Evolutionary conservation across 768 basidiomycete genomes (phyloP).

Genomic region (Boletus subparvulus): DNA sequence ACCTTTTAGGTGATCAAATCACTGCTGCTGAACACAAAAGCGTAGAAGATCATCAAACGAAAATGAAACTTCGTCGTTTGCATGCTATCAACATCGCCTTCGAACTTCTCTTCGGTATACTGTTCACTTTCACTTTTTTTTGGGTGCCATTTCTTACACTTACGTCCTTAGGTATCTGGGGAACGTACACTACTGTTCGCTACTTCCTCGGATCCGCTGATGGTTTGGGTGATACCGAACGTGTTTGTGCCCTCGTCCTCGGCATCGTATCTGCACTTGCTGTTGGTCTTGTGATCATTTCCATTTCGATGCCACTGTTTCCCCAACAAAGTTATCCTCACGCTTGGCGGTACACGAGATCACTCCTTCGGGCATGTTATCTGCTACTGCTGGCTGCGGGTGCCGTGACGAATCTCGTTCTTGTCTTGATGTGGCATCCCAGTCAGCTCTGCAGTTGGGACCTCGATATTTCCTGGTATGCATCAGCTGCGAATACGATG

Average conservation of each 20-base stretch:
- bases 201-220: conserved; percentile 63
- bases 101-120: conserved; percentile 39
- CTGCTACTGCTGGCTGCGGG: conserved; percentile 50
- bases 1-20: conserved; percentile 33
- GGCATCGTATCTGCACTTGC: conserved; percentile 24
- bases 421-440: conserved; percentile 55
- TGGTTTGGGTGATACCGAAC: conserved; percentile 41
- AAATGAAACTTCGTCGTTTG: conserved; percentile 37
- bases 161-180: conserved; percentile 49
- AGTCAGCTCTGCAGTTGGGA: conserved; percentile 58
- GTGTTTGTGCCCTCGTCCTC: conserved; percentile 35
- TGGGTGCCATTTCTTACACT: not conserved
- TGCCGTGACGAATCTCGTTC: conserved; percentile 52
- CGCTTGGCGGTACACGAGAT: conserved; percentile 14
- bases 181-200: conserved; percentile 58
- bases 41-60: conserved; percentile 26
- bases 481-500: conserved; percentile 28
- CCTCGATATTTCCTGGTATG: conserved; percentile 67
- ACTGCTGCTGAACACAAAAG: conserved; percentile 33
- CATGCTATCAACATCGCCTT: conserved; percentile 29
- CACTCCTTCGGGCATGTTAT: conserved; percentile 41
- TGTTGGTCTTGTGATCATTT: conserved; percentile 33
- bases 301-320: conserved; percentile 40
- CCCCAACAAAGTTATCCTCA: conserved; percentile 20
- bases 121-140: conserved; percentile 1